Conservation (phyloP, 805 yeast species). For the Barnettozyma californica region DNA sequence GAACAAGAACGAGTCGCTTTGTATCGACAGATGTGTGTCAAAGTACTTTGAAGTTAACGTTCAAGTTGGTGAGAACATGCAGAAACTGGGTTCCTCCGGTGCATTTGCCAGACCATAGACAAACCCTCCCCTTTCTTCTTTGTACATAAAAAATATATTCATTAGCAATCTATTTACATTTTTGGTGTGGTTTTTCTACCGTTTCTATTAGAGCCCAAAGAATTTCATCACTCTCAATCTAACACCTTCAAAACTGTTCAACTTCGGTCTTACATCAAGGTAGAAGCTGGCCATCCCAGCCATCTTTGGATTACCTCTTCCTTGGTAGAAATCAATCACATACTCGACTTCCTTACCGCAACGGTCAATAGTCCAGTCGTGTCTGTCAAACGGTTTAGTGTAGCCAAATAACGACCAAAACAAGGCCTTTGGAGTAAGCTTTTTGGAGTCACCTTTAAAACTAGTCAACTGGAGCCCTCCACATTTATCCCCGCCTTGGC, state of each 20-base stretch:
- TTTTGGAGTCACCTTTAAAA: slow-evolving; percentile 84
- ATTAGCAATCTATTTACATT: slow-evolving; percentile 4
- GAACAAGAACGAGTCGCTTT: slow-evolving; percentile 73
- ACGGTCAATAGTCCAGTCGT: slow-evolving; percentile 86
- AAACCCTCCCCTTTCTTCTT: neutral
- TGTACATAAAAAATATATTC: slow-evolving; percentile 1
- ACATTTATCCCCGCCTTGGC: slow-evolving; percentile 54
- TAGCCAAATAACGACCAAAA: slow-evolving; percentile 60
- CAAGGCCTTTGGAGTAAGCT: slow-evolving; percentile 84
- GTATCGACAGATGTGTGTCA: slow-evolving; percentile 93
- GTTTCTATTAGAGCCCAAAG: slow-evolving; percentile 43
- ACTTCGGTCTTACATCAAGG: slow-evolving; percentile 88
- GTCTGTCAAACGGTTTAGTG: slow-evolving; percentile 88
- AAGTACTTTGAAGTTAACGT: slow-evolving; percentile 93
- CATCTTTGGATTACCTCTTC: slow-evolving; percentile 41
- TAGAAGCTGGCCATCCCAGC: slow-evolving; percentile 57
- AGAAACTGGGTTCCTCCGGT: slow-evolving; percentile 42
- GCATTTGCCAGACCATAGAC: slow-evolving; percentile 28
- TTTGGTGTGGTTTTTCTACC: neutral
- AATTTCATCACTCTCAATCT: slow-evolving; percentile 61
- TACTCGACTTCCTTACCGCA: slow-evolving; percentile 83
- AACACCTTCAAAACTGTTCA: slow-evolving; percentile 76
- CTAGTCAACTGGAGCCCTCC: slow-evolving; percentile 83
- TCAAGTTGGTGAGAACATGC: slow-evolving; percentile 82
- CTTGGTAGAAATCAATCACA: slow-evolving; percentile 83